Conservation (phyloP, 2,329 filamentous ascomycete species). For the Colletotrichum endophyticum region DNA sequence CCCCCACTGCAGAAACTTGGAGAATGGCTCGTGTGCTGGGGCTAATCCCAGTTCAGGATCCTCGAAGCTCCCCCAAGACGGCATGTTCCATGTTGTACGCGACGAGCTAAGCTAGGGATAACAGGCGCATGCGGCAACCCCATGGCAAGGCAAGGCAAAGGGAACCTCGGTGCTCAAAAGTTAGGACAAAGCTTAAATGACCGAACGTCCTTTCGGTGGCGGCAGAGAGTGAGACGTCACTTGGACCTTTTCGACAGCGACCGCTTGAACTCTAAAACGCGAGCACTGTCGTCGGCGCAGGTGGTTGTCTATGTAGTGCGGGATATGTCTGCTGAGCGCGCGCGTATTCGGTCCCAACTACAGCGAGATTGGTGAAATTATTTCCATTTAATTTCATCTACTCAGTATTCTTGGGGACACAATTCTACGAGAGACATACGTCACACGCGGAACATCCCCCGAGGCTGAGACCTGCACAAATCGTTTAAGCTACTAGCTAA, state of each 20-base stretch:
- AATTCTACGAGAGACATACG: neutral
- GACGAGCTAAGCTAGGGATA: neutral
- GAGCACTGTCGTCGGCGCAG: neutral
- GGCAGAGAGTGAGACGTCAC: constrained; percentile 7
- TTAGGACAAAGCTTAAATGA: neutral
- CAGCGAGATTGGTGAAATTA: neutral
- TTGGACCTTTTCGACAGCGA: neutral
- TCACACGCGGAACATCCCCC: neutral
- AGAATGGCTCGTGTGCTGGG: neutral
- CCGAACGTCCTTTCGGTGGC: neutral
- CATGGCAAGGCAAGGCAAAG: neutral
- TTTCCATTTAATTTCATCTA: neutral
- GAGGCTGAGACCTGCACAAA: neutral
- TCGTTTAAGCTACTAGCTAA: neutral
- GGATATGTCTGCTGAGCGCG: neutral
- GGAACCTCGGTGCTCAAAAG: neutral
- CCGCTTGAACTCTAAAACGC: neutral
- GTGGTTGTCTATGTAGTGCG: neutral
- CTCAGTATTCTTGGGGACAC: neutral
- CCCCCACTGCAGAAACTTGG: neutral
- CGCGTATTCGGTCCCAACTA: neutral
- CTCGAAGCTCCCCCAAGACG: neutral
- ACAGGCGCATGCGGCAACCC: neutral
- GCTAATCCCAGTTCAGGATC: neutral
- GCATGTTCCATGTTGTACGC: neutral